phyloP scores from a whole-genome alignment of 1,139 yeast genomes.

The Casaregolazyma suthepensis region DNA sequence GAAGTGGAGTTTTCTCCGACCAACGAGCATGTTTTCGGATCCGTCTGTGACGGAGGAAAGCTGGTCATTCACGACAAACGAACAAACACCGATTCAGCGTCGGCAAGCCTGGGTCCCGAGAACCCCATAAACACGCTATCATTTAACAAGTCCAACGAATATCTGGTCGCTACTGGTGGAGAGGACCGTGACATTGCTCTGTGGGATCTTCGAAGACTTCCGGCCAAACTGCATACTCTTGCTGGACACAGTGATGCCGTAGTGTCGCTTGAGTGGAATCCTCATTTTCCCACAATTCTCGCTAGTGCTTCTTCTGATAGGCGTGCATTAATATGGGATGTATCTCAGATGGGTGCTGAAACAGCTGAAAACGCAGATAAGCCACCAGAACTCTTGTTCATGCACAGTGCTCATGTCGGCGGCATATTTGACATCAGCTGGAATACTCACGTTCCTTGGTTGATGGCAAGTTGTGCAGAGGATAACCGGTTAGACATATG shows the following conservation, averaged over 20 bases:
- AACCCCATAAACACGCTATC: constrained; percentile 57
- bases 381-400: constrained; percentile 46
- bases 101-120: constrained; percentile 12
- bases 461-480: constrained; percentile 77
- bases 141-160: constrained; percentile 52
- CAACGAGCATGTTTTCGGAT: constrained; percentile 50
- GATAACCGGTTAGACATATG: constrained; percentile 87
- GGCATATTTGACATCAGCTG: constrained; percentile 85
- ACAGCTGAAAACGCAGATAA: constrained; percentile 27
- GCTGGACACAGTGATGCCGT: constrained; percentile 54
- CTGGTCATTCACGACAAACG: constrained; percentile 66
- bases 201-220: constrained; percentile 60
- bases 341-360: constrained; percentile 34
- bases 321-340: constrained; percentile 65
- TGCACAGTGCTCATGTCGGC: constrained; percentile 85
- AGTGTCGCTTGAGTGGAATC: constrained; percentile 74
- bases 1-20: constrained; percentile 44
- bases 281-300: constrained; percentile 48
- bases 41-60: constrained; percentile 67
- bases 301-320: constrained; percentile 74
- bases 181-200: constrained; percentile 51
- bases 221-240: constrained; percentile 25
- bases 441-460: constrained; percentile 73
- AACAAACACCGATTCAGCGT: constrained; percentile 8
- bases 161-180: constrained; percentile 65